Evolutionary conservation across 495 filamentous ascomycete genomes (phyloP), one percentile per base, ranked within the genome.

Genomic region (Cercophora newfieldiana): DNA sequence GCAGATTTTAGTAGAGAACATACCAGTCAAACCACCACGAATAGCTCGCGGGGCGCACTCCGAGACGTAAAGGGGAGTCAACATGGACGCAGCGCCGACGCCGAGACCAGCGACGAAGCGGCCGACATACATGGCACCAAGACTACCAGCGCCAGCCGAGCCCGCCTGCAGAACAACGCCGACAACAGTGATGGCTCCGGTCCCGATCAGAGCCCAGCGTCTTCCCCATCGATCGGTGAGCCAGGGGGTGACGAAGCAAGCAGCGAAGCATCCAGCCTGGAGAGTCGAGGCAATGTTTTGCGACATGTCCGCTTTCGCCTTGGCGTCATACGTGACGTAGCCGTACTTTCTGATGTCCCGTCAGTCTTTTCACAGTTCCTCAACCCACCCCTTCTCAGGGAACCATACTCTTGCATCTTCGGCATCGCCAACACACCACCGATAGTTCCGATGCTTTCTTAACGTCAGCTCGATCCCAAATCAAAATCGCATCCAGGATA

Each of bases 21-120:
- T 47, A 59, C 88, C 88, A 28, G 87, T 91, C 37, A 92, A 77
- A 21, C 84, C 84, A 29, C 89, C 89, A 53, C 89, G 89, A 68
- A 91, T 90, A 37, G 87, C 88, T 51, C 89, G 81, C 3, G 90
- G 89, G 12, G 89, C 88, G 61, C 89, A 91, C 68, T 92, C 90
- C 29, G 80, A 79, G 22, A 84, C 78, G 49, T 82, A 82, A 29
- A 87, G 78, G 14, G 87, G 87, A 48, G 84, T 86, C 61, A 90
- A 77, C 85, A 89, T 88, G 22, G 85, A 86, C 26, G 87, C 86
- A 50, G 82, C 85, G 24, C 88, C 88, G 66, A 90, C 83, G 28
- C 88, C 88, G 21, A 91, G 71, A 21, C 90, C 90, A 55, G 83
- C 85, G 28, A 92, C 77, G 19, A 92, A 83, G 61, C 89, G 83